phyloP scores from a whole-genome alignment of 2,329 filamentous ascomycete genomes.

The Botryosphaeria dothidea region DNA sequence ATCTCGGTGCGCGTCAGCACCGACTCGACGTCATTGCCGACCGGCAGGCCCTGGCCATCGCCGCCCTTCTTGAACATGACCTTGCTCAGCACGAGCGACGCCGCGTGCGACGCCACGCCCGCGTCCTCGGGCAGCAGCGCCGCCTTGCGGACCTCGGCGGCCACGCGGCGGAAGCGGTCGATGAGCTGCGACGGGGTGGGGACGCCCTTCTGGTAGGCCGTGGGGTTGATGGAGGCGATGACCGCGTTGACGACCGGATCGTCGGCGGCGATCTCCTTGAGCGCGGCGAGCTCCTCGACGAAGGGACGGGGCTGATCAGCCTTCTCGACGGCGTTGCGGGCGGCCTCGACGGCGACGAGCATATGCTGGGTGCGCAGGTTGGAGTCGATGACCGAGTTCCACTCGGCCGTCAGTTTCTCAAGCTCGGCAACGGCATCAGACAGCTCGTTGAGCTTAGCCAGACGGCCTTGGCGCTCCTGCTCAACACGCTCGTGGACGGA shows the following conservation, averaged over 20 bases:
- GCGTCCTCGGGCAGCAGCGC: slow-evolving; percentile 89
- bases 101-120: slow-evolving; percentile 90
- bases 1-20: slow-evolving; percentile 87
- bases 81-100: slow-evolving; percentile 86
- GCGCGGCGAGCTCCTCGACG: slow-evolving; percentile 85
- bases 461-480: slow-evolving; percentile 79
- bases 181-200: slow-evolving; percentile 82
- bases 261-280: slow-evolving; percentile 86
- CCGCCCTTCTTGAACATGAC: slow-evolving; percentile 88
- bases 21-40: slow-evolving; percentile 89
- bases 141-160: slow-evolving; percentile 90
- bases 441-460: slow-evolving; percentile 82
- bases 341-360: slow-evolving; percentile 91
- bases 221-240: slow-evolving; percentile 93
- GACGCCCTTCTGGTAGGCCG: slow-evolving; percentile 89
- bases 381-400: slow-evolving; percentile 86
- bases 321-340: slow-evolving; percentile 79
- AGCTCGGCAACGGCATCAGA: slow-evolving; percentile 77
- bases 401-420: slow-evolving; percentile 82
- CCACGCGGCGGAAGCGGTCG: slow-evolving; percentile 93
- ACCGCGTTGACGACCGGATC: slow-evolving; percentile 88
- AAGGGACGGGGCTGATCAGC: slow-evolving; percentile 78
- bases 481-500: slow-evolving; percentile 83
- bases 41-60: slow-evolving; percentile 63
- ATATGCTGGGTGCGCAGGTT: slow-evolving; percentile 95